Percentiles rank a stretch among this genome's conserved stretches.
These are phyloP conservation scores for Trichothecium sympodiale DNA, from an alignment of 2,329 filamentous ascomycete species.

Conservation along the genomic window DNA sequence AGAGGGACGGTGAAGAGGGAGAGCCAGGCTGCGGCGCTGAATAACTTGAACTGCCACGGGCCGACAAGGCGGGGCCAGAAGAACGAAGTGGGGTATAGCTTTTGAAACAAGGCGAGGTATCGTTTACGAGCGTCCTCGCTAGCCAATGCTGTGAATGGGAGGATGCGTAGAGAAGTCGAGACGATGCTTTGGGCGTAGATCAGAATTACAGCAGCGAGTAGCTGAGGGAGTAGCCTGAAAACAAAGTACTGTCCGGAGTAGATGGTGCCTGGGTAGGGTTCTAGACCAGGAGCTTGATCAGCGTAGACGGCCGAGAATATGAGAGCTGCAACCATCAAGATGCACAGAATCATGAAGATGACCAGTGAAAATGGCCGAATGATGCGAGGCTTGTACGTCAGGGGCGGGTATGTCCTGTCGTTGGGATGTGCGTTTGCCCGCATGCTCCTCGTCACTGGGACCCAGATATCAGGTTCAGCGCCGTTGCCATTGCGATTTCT, in stretches of 20 bases:
- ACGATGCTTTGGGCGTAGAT: conserved; percentile 70
- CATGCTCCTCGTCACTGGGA: conserved; percentile 21
- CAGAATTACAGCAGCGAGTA: conserved; percentile 60
- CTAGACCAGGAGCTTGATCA: conserved; percentile 49
- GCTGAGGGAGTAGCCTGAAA: conserved; percentile 74
- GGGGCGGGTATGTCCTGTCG: conserved; percentile 29
- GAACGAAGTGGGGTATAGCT: conserved; percentile 61
- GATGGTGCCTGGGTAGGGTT: conserved; percentile 52
- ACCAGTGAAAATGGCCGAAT: conserved; percentile 57
- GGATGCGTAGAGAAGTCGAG: conserved; percentile 60
- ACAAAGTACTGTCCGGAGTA: conserved; percentile 71
- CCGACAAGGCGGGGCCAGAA: conserved; percentile 48
- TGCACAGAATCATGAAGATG: conserved; percentile 46
- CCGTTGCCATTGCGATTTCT: not conserved
- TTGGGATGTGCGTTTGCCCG: conserved; percentile 25
- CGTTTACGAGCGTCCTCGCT: conserved; percentile 48
- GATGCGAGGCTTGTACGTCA: conserved; percentile 62
- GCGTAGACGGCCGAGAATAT: conserved; percentile 65
- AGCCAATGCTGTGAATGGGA: conserved; percentile 71
- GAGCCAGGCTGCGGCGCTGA: conserved; percentile 63
- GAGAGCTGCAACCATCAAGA: conserved; percentile 61
- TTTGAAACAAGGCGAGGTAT: conserved; percentile 54
- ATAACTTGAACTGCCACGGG: conserved; percentile 54
- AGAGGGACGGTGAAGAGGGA: conserved; percentile 72
- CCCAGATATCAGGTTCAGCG: conserved; percentile 14